Percentiles rank a stretch among this genome's conserved stretches.
Evolutionary conservation across 2,329 filamentous ascomycete genomes (phyloP).

Genomic region (Apiospora saccharicola): DNA sequence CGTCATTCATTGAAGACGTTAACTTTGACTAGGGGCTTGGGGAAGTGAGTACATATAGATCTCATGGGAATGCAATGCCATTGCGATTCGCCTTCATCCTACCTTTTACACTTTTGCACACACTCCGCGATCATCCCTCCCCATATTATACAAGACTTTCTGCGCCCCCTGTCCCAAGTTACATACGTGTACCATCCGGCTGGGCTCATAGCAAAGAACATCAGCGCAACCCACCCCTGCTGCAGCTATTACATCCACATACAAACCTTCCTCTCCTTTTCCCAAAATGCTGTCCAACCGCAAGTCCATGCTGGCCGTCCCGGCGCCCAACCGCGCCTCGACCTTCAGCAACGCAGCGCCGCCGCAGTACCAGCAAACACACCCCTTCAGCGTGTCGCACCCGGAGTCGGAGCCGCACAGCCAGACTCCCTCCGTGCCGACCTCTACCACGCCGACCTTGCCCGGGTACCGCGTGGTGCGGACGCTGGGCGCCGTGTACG

Average conservation of each 20-base stretch:
- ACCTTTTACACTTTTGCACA: constrained; percentile 11
- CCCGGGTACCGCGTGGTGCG: constrained; percentile 35
- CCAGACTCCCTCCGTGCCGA: constrained; percentile 33
- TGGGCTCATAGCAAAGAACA: not conserved
- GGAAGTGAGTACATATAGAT: constrained; percentile 9
- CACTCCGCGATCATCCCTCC: not conserved
- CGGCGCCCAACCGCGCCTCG: constrained; percentile 19
- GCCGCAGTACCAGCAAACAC: constrained; percentile 3
- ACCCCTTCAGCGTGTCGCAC: constrained; percentile 20
- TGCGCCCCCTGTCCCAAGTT: not conserved
- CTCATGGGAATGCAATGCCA: not conserved
- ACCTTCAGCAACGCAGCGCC: not conserved
- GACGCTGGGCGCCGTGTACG: constrained; percentile 36
- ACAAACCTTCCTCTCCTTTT: not conserved
- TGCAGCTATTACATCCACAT: not conserved
- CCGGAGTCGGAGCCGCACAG: constrained; percentile 33
- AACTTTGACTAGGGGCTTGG: not conserved
- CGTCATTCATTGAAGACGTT: not conserved
- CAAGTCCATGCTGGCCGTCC: constrained; percentile 24
- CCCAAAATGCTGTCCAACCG: constrained; percentile 25
- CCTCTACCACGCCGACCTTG: constrained; percentile 34
- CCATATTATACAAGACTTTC: constrained; percentile 6
- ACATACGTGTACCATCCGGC: not conserved
- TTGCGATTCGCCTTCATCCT: not conserved
- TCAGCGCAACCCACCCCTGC: not conserved